Evolutionary conservation across 139 green algal genomes (phyloP).

Genomic region (Coelastrella sp.): DNA sequence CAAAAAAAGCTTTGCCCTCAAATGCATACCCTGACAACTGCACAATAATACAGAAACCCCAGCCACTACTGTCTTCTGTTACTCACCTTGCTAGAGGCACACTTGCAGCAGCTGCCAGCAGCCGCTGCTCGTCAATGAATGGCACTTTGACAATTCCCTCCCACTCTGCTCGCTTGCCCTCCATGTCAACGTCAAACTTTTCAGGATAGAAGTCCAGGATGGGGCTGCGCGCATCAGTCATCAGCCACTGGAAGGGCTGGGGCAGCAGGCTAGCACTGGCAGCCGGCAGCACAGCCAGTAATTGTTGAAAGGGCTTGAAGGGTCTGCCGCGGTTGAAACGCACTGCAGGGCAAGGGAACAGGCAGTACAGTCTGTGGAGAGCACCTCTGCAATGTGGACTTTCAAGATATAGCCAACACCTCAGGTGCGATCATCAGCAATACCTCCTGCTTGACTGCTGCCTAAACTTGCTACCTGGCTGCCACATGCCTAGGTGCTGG

Average conservation of each 20-base stretch:
- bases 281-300: conserved; percentile 90
- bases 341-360: conserved; percentile 46
- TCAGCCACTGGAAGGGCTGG: conserved; percentile 79
- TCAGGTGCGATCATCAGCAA: too few species aligned
- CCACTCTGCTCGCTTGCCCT: conserved; percentile 95
- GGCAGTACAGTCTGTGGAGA: too few species aligned
- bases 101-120: conserved; percentile 69
- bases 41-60: background rate
- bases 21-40: too few species aligned
- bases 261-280: conserved; percentile 80
- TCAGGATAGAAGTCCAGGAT: conserved; percentile 92
- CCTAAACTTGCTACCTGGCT: background rate
- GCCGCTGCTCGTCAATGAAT: conserved; percentile 81
- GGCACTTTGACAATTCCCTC: conserved; percentile 87
- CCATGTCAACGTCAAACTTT: conserved; percentile 86
- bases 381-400: too few species aligned
- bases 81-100: conserved; percentile 13
- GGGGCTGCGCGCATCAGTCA: conserved; percentile 81
- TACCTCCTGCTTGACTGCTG: background rate
- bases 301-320: conserved; percentile 93
- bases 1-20: background rate
- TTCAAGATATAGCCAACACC: too few species aligned
- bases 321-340: conserved; percentile 81
- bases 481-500: too few species aligned
- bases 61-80: background rate